phyloP scores from a whole-genome alignment of 371 early-diverging fungal genomes.

The Mortierella polycephala region DNA sequence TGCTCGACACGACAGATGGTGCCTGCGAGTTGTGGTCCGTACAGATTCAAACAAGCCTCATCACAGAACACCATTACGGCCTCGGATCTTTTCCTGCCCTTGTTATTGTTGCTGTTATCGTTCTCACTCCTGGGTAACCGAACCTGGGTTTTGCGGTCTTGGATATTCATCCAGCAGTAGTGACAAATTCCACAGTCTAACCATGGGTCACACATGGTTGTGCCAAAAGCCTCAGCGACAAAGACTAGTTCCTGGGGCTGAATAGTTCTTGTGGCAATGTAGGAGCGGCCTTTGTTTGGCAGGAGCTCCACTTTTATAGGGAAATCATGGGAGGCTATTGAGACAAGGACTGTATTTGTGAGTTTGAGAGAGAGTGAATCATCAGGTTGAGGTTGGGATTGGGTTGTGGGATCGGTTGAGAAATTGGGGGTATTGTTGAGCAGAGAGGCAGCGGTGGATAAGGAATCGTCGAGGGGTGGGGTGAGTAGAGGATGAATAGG shows the following conservation, averaged over 20 bases:
- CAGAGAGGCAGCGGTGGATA: neutral
- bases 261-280: conserved; percentile 34
- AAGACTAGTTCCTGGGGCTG: conserved; percentile 33
- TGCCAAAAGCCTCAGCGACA: conserved; percentile 41
- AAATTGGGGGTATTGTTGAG: neutral
- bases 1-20: conserved; percentile 37
- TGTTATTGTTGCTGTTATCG: neutral
- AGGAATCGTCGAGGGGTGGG: conserved; percentile 1
- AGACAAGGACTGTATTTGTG: neutral
- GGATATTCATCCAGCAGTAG: conserved; percentile 38
- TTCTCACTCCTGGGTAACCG: conserved; percentile 12
- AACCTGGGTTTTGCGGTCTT: conserved; percentile 23
- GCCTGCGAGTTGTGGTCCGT: conserved; percentile 16
- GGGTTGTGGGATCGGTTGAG: no score
- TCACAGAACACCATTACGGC: conserved; percentile 50
- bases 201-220: conserved; percentile 50
- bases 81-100: neutral
- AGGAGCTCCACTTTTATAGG: conserved; percentile 23
- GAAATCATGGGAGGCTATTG: neutral
- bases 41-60: conserved; percentile 14
- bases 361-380: neutral
- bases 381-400: neutral
- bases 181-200: conserved; percentile 49
- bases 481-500: conserved; percentile 15
- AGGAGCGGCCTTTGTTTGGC: conserved; percentile 45